Evolutionary conservation across 768 basidiomycete genomes (phyloP).

Genomic region (Collybia sordida): DNA sequence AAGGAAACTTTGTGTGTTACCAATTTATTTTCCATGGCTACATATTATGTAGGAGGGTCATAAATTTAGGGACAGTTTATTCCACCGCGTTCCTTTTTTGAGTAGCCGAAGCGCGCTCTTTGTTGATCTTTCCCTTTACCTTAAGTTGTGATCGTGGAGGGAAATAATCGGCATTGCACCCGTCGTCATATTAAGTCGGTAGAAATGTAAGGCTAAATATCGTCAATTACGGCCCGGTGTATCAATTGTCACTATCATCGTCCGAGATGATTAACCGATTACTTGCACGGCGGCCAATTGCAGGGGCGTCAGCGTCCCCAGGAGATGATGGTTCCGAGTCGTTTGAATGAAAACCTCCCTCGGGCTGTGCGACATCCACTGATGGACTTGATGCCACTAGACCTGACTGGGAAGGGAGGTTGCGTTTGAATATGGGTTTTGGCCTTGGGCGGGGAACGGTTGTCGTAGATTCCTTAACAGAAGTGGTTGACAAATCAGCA

Average conservation of each 20-base stretch:
- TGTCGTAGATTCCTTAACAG: constrained; percentile 13
- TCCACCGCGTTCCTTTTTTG: no score
- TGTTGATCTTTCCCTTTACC: no score
- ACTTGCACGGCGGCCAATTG: constrained; percentile 12
- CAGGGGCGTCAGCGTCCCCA: constrained; percentile 4
- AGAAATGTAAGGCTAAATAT: background rate
- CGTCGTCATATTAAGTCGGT: no score
- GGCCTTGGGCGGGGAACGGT: constrained; percentile 43
- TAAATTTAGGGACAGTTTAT: no score
- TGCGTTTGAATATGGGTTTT: constrained; percentile 22
- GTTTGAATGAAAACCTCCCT: background rate
- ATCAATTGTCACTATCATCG: constrained; percentile 18
- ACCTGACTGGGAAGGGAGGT: background rate
- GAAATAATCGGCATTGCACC: no score
- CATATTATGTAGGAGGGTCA: no score
- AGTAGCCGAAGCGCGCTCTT: no score
- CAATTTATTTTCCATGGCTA: no score
- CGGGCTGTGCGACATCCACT: background rate
- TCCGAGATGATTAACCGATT: constrained; percentile 33
- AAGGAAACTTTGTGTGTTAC: no score
- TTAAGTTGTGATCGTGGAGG: no score
- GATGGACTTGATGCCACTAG: background rate
- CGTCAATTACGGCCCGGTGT: background rate
- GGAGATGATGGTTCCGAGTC: constrained; percentile 7
- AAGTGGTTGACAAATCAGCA: background rate